Conservation (phyloP, 352 stramenopile species). For the Salisapilia sapeloensis region DNA sequence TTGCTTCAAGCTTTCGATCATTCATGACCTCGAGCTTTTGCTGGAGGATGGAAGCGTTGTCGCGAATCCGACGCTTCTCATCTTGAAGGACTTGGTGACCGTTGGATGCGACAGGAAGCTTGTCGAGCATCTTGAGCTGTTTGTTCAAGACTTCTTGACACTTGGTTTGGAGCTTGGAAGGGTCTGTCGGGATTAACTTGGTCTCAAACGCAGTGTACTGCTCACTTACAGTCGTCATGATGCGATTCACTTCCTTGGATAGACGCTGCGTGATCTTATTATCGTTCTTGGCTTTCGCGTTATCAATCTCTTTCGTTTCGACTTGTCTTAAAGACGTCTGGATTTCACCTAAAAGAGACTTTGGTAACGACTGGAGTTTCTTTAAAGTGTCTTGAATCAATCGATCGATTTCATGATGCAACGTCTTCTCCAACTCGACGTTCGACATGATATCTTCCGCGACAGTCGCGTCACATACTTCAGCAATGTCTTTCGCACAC, state of each 20-base stretch:
- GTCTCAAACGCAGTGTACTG: slow-evolving; percentile 42
- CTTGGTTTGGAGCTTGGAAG: slow-evolving; percentile 22
- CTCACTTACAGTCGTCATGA: slow-evolving; percentile 29
- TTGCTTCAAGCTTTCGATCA: slow-evolving; percentile 28
- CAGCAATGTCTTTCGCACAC: slow-evolving; percentile 40
- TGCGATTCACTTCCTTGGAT: slow-evolving; percentile 30
- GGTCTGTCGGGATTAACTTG: slow-evolving; percentile 39
- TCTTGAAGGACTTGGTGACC: slow-evolving; percentile 22
- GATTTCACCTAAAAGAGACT: slow-evolving; percentile 47
- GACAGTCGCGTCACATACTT: slow-evolving; percentile 43
- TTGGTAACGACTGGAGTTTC: slow-evolving; percentile 24
- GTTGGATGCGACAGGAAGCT: slow-evolving; percentile 25
- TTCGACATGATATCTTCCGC: slow-evolving; percentile 40
- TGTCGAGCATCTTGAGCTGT: slow-evolving; percentile 28
- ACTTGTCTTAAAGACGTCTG: slow-evolving; percentile 21
- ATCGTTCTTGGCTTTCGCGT: slow-evolving; percentile 51
- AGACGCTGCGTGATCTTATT: slow-evolving; percentile 34
- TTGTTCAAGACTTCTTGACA: slow-evolving; percentile 23
- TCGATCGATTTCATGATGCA: slow-evolving; percentile 30
- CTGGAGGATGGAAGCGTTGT: slow-evolving; percentile 46
- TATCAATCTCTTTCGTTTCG: slow-evolving; percentile 45
- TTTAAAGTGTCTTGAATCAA: slow-evolving; percentile 37
- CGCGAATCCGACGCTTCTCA: slow-evolving; percentile 30
- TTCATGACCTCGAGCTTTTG: slow-evolving; percentile 60
- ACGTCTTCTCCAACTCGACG: slow-evolving; percentile 28